Evolutionary conservation across 306 rosid species (phyloP).

Genomic region (Adenanthera pavonina): DNA sequence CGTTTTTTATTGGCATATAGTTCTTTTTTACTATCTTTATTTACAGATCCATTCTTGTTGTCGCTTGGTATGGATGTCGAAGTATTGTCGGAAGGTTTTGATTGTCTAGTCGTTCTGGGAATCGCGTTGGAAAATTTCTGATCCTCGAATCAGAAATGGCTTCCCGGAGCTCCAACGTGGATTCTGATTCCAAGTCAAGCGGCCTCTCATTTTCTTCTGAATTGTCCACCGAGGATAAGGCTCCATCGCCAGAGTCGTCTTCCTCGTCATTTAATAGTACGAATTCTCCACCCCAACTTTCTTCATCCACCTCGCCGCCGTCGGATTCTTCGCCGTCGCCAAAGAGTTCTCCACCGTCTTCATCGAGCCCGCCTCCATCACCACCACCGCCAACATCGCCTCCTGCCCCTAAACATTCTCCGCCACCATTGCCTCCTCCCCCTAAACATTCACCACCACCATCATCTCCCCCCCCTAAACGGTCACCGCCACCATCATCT

Average conservation of each 20-base stretch:
- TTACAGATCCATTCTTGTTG: background rate
- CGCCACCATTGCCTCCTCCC: background rate
- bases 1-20: background rate
- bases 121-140: slow-evolving; percentile 22
- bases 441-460: background rate
- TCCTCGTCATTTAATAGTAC: background rate
- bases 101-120: slow-evolving; percentile 40
- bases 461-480: background rate
- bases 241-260: background rate
- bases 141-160: slow-evolving; percentile 49
- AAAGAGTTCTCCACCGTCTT: background rate
- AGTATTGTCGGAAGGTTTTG: background rate
- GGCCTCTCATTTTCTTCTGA: background rate
- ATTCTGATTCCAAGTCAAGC: background rate
- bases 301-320: background rate
- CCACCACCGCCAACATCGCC: background rate
- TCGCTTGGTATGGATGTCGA: background rate
- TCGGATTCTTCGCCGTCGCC: background rate
- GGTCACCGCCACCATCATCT: background rate
- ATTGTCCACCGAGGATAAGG: background rate
- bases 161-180: background rate
- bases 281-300: background rate
- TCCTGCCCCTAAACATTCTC: slow-evolving; percentile 13
- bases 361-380: background rate
- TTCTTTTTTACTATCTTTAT: background rate